Percentiles rank a stretch among this genome's conserved stretches.
Conservation (phyloP, 306 rosid species). For the Fragaria iinumae region DNA sequence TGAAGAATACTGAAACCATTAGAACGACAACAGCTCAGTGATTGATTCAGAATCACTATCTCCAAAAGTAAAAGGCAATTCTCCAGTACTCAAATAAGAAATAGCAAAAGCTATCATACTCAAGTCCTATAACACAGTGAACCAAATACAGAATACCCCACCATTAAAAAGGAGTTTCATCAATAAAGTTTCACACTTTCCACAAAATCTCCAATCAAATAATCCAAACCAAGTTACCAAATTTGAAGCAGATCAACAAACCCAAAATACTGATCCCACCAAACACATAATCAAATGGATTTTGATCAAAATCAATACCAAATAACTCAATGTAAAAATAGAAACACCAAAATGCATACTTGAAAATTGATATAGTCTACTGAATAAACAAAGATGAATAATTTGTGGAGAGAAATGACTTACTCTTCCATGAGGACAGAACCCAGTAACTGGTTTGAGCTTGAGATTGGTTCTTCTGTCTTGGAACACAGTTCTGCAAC, state of each 20-base stretch:
- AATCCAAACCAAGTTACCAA: background rate
- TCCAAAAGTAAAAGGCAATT: constrained; percentile 1
- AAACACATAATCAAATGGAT: constrained; percentile 2
- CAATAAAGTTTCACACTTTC: background rate
- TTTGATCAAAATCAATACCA: constrained; percentile 19
- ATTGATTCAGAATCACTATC: background rate
- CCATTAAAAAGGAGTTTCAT: background rate
- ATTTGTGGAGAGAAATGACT: constrained; percentile 27
- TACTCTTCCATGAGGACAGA: constrained; percentile 34
- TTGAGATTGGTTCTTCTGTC: constrained; percentile 35
- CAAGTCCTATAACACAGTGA: background rate
- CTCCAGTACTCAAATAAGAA: background rate
- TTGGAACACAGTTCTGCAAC: constrained; percentile 39
- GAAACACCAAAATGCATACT: background rate
- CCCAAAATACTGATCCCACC: background rate
- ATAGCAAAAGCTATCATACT: background rate
- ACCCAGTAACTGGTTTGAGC: constrained; percentile 41
- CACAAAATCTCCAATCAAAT: constrained; percentile 6
- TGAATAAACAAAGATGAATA: constrained; percentile 19
- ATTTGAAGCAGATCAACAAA: constrained; percentile 6
- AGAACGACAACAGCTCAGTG: constrained; percentile 8
- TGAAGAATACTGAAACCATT: constrained; percentile 51
- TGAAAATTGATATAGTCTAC: background rate
- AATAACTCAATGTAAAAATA: background rate
- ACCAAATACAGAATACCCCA: constrained; percentile 7